Conservation (phyloP, 75 land plant species). For the Isoetes taiwanensis region DNA sequence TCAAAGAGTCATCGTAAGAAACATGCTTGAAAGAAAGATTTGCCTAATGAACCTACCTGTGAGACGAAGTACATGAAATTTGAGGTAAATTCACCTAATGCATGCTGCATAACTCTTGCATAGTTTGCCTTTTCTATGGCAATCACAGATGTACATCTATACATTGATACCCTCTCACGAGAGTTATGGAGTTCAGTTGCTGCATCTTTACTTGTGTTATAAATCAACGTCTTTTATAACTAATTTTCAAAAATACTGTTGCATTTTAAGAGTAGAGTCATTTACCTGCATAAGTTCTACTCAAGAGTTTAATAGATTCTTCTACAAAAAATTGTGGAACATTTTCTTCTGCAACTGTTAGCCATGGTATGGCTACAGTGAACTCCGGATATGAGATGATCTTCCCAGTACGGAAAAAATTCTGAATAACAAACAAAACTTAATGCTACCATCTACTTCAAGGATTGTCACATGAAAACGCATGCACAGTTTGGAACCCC, state of each 20-base stretch:
- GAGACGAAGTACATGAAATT: slow-evolving; percentile 64
- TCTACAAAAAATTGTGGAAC: slow-evolving; percentile 56
- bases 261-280: too few relatives aligned
- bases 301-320: slow-evolving; percentile 42
- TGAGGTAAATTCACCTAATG: slow-evolving; percentile 51
- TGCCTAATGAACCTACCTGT: slow-evolving; percentile 31
- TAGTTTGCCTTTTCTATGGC: slow-evolving; percentile 88
- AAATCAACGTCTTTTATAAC: too few relatives aligned
- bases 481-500: too few relatives aligned
- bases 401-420: slow-evolving; percentile 52
- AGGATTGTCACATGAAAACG: too few relatives aligned
- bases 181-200: too few relatives aligned
- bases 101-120: slow-evolving; percentile 53
- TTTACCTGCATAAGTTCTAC: slow-evolving; percentile 76
- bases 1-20: too few relatives aligned
- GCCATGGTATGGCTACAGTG: slow-evolving; percentile 94
- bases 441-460: too few relatives aligned
- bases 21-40: neutral
- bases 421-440: too few relatives aligned
- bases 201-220: too few relatives aligned
- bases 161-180: slow-evolving; percentile 78
- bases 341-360: slow-evolving; percentile 64
- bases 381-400: slow-evolving; percentile 56
- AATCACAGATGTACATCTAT: slow-evolving; percentile 86
- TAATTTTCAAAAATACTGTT: too few relatives aligned